Conservation (phyloP, 2,329 filamentous ascomycete species). For the Periconia sp. region DNA sequence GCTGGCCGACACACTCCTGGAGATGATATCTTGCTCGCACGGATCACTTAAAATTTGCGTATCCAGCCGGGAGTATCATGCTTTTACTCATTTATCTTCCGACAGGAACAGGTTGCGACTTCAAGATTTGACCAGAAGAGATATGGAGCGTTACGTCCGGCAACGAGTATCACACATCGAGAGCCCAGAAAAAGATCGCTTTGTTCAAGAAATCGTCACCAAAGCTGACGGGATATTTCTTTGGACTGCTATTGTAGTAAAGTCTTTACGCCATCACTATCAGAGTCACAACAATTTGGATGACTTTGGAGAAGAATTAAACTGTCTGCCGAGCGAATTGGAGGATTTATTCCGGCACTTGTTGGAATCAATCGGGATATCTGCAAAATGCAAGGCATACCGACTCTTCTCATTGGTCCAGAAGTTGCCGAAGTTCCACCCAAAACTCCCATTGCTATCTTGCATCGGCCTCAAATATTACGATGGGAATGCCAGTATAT, state of each 20-base stretch:
- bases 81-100: slow-evolving; percentile 15
- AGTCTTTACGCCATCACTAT: slow-evolving; percentile 1
- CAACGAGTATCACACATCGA: neutral
- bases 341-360: slow-evolving; percentile 7
- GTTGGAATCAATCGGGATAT: neutral
- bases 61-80: slow-evolving; percentile 16
- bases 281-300: slow-evolving; percentile 1
- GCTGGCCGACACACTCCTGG: slow-evolving; percentile 1
- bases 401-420: slow-evolving; percentile 2
- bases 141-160: slow-evolving; percentile 4
- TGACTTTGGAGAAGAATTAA: slow-evolving; percentile 2
- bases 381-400: slow-evolving; percentile 1
- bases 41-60: slow-evolving; percentile 17
- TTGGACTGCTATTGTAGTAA: slow-evolving; percentile 13
- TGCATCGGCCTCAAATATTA: slow-evolving; percentile 2
- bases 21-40: neutral
- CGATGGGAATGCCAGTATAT: neutral
- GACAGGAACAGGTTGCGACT: slow-evolving; percentile 4
- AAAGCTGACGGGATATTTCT: slow-evolving; percentile 14
- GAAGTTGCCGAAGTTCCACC: neutral
- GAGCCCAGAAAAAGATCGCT: neutral
- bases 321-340: neutral
- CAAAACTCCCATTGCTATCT: neutral
- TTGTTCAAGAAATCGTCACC: slow-evolving; percentile 1
- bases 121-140: slow-evolving; percentile 10